Percentiles rank a stretch among this genome's conserved stretches.
Evolutionary conservation across 192 early-diverging fungal species (phyloP).

Genomic region (Umbelopsis sp.): DNA sequence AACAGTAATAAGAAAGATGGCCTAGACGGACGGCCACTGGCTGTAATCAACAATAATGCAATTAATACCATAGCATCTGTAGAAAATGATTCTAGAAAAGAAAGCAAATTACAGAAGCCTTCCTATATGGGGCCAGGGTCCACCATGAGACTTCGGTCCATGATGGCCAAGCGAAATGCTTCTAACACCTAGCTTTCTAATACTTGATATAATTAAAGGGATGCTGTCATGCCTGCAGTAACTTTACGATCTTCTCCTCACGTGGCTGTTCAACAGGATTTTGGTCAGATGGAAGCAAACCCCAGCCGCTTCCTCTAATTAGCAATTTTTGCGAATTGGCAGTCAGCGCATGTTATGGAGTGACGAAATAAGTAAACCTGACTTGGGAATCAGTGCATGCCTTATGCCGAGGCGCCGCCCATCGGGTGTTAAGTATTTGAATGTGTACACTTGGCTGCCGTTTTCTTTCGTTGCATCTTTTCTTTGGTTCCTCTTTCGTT

Average conservation of each 20-base stretch:
- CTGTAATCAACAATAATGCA: background rate
- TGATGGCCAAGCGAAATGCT: slow-evolving; percentile 37
- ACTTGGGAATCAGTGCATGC: slow-evolving; percentile 8
- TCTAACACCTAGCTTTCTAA: background rate
- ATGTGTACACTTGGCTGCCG: slow-evolving; percentile 2
- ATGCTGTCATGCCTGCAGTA: background rate
- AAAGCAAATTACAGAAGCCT: slow-evolving; percentile 20
- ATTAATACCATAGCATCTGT: background rate
- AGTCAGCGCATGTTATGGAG: slow-evolving; percentile 7
- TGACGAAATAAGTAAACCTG: slow-evolving; percentile 10
- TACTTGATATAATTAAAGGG: background rate
- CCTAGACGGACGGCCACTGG: background rate
- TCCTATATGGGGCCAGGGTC: slow-evolving; percentile 35
- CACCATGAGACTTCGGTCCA: slow-evolving; percentile 34
- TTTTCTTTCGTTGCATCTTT: slow-evolving; percentile 15
- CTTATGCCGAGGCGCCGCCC: slow-evolving; percentile 8
- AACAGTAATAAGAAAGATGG: slow-evolving; percentile 1
- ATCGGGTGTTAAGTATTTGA: background rate
- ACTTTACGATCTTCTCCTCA: slow-evolving; percentile 4
- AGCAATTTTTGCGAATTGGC: slow-evolving; percentile 6
- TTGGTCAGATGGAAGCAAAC: background rate
- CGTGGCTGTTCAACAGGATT: background rate
- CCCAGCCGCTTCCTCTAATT: background rate
- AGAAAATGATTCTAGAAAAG: slow-evolving; percentile 15
- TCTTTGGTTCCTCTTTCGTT: background rate